Conservation (phyloP, 1,139 yeast species). For the Nadsonia starkeyi-henricii region DNA sequence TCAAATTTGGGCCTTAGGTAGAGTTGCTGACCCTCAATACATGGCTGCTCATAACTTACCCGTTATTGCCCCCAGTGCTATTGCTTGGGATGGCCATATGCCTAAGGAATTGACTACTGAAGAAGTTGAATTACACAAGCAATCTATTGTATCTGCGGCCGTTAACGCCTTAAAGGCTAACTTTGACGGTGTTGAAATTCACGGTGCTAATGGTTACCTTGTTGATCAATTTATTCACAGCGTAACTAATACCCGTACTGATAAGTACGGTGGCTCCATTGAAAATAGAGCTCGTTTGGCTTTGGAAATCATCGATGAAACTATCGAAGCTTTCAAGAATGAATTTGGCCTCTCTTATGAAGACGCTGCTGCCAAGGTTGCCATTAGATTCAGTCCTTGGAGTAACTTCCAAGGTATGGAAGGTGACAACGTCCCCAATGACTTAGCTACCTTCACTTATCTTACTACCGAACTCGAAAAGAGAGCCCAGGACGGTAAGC, state of each 20-base stretch:
- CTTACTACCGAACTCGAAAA: slow-evolving; percentile 22
- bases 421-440: slow-evolving; percentile 17
- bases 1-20: too few relatives aligned
- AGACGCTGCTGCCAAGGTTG: too few relatives aligned
- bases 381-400: slow-evolving; percentile 43
- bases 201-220: too few relatives aligned
- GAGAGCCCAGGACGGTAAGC: slow-evolving; percentile 23
- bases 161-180: slow-evolving; percentile 28
- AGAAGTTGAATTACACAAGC: too few relatives aligned
- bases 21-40: too few relatives aligned
- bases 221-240: slow-evolving; percentile 38
- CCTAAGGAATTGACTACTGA: slow-evolving; percentile 28
- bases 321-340: too few relatives aligned
- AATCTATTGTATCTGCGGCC: slow-evolving; percentile 30
- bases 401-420: slow-evolving; percentile 17
- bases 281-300: too few relatives aligned
- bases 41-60: too few relatives aligned
- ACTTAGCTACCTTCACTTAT: too few relatives aligned
- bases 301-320: too few relatives aligned
- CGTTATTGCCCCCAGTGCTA: slow-evolving; percentile 17
- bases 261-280: too few relatives aligned
- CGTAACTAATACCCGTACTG: slow-evolving; percentile 38
- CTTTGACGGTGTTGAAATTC: slow-evolving; percentile 22
- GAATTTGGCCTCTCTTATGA: too few relatives aligned
- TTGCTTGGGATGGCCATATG: slow-evolving; percentile 20